Evolutionary conservation across 2,329 filamentous ascomycete genomes (phyloP).

Genomic region (Pseudofabraea citricarpa): DNA sequence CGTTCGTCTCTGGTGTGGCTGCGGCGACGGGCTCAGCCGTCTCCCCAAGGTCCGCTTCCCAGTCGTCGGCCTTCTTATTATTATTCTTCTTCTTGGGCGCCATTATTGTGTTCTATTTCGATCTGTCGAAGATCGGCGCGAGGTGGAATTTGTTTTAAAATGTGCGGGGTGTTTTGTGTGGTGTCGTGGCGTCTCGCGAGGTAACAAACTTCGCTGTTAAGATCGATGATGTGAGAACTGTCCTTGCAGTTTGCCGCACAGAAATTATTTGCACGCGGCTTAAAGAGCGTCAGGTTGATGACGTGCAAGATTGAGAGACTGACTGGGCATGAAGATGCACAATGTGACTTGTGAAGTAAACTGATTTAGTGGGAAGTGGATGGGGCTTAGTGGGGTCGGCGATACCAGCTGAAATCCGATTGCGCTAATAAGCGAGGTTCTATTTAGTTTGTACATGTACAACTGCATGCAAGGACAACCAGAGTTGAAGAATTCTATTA

Average conservation of each 20-base stretch:
- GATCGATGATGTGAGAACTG: too few relatives aligned
- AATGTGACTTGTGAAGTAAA: too few relatives aligned
- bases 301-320: not conserved
- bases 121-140: too few relatives aligned
- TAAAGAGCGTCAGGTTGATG: too few relatives aligned
- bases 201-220: too few relatives aligned
- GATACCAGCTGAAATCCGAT: not conserved
- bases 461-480: too few relatives aligned
- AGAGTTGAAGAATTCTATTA: too few relatives aligned
- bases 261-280: too few relatives aligned
- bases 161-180: not conserved
- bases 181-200: not conserved
- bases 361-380: not conserved
- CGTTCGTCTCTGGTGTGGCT: slow-evolving; percentile 34
- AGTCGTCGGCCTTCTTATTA: slow-evolving; percentile 83
- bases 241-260: too few relatives aligned
- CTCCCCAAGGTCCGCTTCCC: slow-evolving; percentile 91
- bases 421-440: not conserved
- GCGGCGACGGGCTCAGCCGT: slow-evolving; percentile 57
- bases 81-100: slow-evolving; percentile 92
- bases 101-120: too few relatives aligned
- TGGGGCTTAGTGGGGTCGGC: not conserved
- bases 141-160: not conserved
- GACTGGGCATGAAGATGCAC: too few relatives aligned
- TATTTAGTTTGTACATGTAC: too few relatives aligned